Conservation (phyloP, 208 protist genomes). For the Trypanosoma boissoni region DNA sequence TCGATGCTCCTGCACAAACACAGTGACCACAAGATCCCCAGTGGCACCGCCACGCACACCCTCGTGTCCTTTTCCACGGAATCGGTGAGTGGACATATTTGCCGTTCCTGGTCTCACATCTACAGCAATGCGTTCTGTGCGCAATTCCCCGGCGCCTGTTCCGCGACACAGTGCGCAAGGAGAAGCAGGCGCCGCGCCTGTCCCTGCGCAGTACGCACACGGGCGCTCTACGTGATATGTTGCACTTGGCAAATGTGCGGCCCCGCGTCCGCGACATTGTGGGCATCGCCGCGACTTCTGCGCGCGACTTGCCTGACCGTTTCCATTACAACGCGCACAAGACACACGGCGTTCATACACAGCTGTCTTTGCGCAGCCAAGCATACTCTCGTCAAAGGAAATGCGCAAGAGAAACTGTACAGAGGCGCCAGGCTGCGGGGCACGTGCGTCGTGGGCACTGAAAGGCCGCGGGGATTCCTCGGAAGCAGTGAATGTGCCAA, state of each 20-base stretch:
- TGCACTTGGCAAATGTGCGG: slow-evolving; percentile 60
- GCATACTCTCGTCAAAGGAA: slow-evolving; percentile 69
- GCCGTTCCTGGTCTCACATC: slow-evolving; percentile 36
- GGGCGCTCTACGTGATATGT: slow-evolving; percentile 84
- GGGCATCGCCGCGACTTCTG: slow-evolving; percentile 53
- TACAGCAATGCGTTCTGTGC: slow-evolving; percentile 32
- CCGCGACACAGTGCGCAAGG: slow-evolving; percentile 63
- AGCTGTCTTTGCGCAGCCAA: slow-evolving; percentile 50
- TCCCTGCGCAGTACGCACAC: slow-evolving; percentile 75
- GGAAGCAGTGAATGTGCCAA: slow-evolving; percentile 42
- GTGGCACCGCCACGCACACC: slow-evolving; percentile 71
- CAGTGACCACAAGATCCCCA: slow-evolving; percentile 73
- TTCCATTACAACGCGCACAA: slow-evolving; percentile 56
- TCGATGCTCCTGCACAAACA: slow-evolving; percentile 69
- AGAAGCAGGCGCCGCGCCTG: slow-evolving; percentile 56
- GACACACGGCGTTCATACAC: slow-evolving; percentile 37
- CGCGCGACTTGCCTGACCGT: slow-evolving; percentile 33
- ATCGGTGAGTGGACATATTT: slow-evolving; percentile 30
- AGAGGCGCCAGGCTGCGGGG: slow-evolving; percentile 41
- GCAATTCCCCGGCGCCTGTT: slow-evolving; percentile 39
- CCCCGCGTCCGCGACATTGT: slow-evolving; percentile 79
- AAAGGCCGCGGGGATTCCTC: slow-evolving; percentile 46
- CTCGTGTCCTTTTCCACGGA: slow-evolving; percentile 71
- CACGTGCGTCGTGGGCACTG: slow-evolving; percentile 35
- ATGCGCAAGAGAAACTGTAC: slow-evolving; percentile 66